Percentiles rank a stretch among this genome's conserved stretches.
These are phyloP conservation scores for Parathielavia hyrcaniae DNA, from an alignment of 495 filamentous ascomycete species.

Conservation along the genomic window DNA sequence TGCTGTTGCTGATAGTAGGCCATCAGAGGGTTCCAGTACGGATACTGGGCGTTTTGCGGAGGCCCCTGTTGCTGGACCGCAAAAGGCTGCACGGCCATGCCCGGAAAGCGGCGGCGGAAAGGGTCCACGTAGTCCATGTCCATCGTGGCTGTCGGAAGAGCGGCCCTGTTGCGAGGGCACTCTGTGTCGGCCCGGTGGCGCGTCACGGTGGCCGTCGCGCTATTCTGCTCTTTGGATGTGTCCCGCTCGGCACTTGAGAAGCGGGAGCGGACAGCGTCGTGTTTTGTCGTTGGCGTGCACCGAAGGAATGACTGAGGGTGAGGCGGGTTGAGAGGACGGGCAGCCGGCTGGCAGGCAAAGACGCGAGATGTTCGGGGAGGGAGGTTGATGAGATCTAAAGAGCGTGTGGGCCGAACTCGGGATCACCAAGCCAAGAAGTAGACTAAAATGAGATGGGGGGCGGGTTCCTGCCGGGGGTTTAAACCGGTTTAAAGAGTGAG, in stretches of 20 bases:
- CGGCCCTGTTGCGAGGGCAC: background rate
- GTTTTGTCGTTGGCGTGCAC: constrained; percentile 9
- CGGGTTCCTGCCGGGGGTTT: constrained; percentile 20
- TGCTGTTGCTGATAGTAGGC: constrained; percentile 31
- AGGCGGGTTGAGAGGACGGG: constrained; percentile 20
- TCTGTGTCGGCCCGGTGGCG: background rate
- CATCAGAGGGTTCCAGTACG: constrained; percentile 28
- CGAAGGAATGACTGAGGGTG: constrained; percentile 44
- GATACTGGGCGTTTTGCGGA: constrained; percentile 23
- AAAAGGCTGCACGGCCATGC: constrained; percentile 21
- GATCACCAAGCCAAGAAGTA: constrained; percentile 20
- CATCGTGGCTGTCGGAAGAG: constrained; percentile 16
- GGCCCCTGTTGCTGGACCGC: constrained; percentile 20
- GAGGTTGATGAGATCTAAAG: constrained; percentile 24
- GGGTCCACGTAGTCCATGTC: constrained; percentile 32
- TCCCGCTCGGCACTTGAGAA: background rate
- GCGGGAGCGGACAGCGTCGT: background rate
- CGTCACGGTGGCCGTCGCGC: background rate
- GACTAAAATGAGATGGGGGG: constrained; percentile 16
- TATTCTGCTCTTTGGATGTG: background rate
- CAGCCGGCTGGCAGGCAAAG: background rate
- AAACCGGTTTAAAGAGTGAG: constrained; percentile 32
- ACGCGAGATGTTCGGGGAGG: constrained; percentile 13
- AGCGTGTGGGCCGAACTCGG: constrained; percentile 29
- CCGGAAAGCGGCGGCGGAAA: constrained; percentile 25